phyloP scores from a whole-genome alignment of 2,329 filamentous ascomycete genomes.

The Sarocladium oryzae region DNA sequence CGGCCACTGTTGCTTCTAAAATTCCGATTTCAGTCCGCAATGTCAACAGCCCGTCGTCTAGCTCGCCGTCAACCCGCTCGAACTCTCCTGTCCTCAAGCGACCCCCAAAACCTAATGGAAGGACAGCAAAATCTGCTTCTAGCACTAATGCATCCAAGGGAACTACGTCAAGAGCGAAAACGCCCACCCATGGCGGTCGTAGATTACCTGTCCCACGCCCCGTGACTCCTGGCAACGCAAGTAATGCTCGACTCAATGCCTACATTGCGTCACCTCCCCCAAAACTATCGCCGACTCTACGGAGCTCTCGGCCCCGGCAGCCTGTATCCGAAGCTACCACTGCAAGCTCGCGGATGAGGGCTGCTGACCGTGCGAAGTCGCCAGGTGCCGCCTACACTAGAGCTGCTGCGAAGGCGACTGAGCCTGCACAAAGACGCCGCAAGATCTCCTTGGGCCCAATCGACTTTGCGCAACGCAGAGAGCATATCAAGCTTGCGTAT shows the following conservation, averaged over 20 bases:
- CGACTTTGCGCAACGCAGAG: constrained; percentile 76
- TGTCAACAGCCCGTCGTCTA: constrained; percentile 38
- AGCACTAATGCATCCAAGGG: background rate
- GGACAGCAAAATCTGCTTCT: constrained; percentile 23
- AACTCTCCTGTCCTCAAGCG: constrained; percentile 47
- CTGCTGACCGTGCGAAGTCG: constrained; percentile 49
- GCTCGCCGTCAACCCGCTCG: constrained; percentile 46
- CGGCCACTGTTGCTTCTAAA: constrained; percentile 27
- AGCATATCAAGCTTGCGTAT: constrained; percentile 78
- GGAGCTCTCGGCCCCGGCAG: constrained; percentile 76
- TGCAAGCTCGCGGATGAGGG: constrained; percentile 61
- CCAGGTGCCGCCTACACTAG: constrained; percentile 20
- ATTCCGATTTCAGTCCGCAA: constrained; percentile 41
- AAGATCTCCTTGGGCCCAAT: constrained; percentile 65
- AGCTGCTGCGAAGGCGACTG: constrained; percentile 25
- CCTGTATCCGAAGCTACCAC: constrained; percentile 70
- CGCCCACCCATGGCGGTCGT: constrained; percentile 14
- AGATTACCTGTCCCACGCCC: background rate
- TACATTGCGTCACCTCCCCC: constrained; percentile 65
- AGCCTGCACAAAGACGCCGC: constrained; percentile 34
- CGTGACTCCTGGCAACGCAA: constrained; percentile 25
- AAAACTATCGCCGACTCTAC: constrained; percentile 69
- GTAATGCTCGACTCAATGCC: constrained; percentile 59
- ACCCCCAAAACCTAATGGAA: constrained; percentile 31
- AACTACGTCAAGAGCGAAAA: constrained; percentile 22